Base-by-base conservation (phyloP, 371 early-diverging fungal genomes). In the Lichtheimia ornata region DNA sequence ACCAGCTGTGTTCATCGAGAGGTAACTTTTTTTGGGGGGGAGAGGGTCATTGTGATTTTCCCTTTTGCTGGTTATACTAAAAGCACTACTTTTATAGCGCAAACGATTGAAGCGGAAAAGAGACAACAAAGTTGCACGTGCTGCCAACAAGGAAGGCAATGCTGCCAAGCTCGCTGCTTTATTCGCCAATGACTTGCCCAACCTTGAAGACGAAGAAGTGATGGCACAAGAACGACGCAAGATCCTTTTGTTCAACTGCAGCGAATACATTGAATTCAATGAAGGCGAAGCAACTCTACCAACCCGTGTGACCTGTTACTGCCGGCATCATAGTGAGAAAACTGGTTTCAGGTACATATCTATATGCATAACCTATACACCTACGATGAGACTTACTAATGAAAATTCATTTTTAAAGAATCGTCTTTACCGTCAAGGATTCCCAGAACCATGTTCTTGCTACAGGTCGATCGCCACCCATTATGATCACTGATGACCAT, bases 401-500 rank as follows among this genome's bases (percentile, higher is more conserved):
- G 22, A 22, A 20, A 11, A 18, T 47, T 20, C 15, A 56, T 20
- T 1, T 30, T 44, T 25, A 27, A 58, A 80, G 82, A 63, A 70
- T 94, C 58, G 86, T 86, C 47, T 87, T 92, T 66, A 79, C 84
- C 43, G 69, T 89, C 53, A 77, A 77, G 18, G 90, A 93, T 64
- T 57, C 70, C 56, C 71, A 70, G 50, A 81, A 83, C 56, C 74
- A 77, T 49, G 84, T 87, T 44, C 69, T 92, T 25, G 89, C 88
- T 14, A 85, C 86, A 17, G 91, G 89, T 17, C 71, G 89, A 27
- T 90, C 93, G 35, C 89, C 93, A 20, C 91, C 94, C 2, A 90
- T 94, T 45, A 83, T 94, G 84, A 92, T 94, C 58, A 94, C 94
- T 9, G 94, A 94, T 65, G 94, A 94, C 70, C 94, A 94, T 79